Evolutionary conservation across 306 rosid genomes (phyloP), one percentile per base, ranked within the genome.

Genomic region (Urtica urens): DNA sequence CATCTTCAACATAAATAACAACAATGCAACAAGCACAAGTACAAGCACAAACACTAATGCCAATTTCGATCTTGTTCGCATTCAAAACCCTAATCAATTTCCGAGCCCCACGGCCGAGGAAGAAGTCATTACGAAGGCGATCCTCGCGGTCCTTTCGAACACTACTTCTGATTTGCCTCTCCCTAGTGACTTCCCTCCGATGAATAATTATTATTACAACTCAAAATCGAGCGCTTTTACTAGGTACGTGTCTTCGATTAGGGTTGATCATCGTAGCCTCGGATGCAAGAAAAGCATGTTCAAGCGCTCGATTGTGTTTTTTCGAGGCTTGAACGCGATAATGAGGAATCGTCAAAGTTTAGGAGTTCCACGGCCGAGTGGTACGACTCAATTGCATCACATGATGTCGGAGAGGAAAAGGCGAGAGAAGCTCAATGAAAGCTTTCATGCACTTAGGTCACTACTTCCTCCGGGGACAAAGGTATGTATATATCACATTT

Each of bases 341-440:
- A 23, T 70, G 63, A 81, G 83, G 59, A 12, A 68, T 54, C 68
- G 64, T 16, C 77, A 72, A 13, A 55, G 71, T 17, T 7, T 54
- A 38, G 88, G 77, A 60, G 55, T 60, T 0, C 47, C 51, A 1
- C 81, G 78, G 21, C 78, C 90, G 14, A 52, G 73, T 1, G 71
- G 57, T 16, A 67, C 78, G 0, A 93, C 81, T 62, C 61, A 81
- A 37, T 90, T 74, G 54, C 97, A 90, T 58, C 66, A 78, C 80
- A 79, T 90, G 39, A 79, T 90, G 39, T 74, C 84, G 0, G 97
- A 90, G 58, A 71, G 97, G 38, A 74, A 73, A 35, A 57, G 97
- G 46, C 85, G 97, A n/a, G 87, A 79, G 74, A 81, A 84, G 31
- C 71, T 90, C 38, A 90, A 81, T 25, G 82, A 81, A 40, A 84